Conservation (phyloP, 192 early-diverging fungal species). For the Backusella psychrophila region DNA sequence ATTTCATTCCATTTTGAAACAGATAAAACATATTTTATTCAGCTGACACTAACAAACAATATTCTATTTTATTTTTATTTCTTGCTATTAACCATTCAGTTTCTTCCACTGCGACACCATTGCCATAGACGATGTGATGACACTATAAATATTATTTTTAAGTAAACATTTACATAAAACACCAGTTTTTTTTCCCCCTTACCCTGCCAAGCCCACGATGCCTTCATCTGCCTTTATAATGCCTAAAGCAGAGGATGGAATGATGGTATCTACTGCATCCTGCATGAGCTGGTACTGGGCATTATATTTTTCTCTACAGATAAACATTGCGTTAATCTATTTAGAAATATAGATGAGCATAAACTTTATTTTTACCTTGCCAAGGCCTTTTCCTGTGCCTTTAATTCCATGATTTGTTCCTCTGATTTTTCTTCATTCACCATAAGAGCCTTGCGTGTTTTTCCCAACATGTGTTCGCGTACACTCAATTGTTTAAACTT, state of each 20-base stretch:
- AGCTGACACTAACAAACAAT: background rate
- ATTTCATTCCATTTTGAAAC: constrained; percentile 4
- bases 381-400: constrained; percentile 34
- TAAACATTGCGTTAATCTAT: background rate
- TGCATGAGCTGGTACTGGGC: constrained; percentile 53
- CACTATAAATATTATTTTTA: constrained; percentile 29
- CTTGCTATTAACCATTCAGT: constrained; percentile 19
- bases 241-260: constrained; percentile 62
- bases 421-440: constrained; percentile 27
- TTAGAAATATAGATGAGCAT: background rate
- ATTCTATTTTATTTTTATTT: background rate
- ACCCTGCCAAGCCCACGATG: constrained; percentile 66
- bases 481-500: constrained; percentile 56
- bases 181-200: constrained; percentile 1
- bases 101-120: constrained; percentile 55
- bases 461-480: constrained; percentile 36
- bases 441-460: constrained; percentile 11
- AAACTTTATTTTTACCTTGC: constrained; percentile 35
- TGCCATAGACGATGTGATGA: constrained; percentile 68
- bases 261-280: constrained; percentile 66
- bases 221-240: constrained; percentile 65
- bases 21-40: background rate
- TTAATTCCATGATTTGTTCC: constrained; percentile 27
- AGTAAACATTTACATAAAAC: background rate
- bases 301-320: constrained; percentile 54